Base-by-base conservation (phyloP, 129 eudicot species). In the Artemisia argyi region DNA sequence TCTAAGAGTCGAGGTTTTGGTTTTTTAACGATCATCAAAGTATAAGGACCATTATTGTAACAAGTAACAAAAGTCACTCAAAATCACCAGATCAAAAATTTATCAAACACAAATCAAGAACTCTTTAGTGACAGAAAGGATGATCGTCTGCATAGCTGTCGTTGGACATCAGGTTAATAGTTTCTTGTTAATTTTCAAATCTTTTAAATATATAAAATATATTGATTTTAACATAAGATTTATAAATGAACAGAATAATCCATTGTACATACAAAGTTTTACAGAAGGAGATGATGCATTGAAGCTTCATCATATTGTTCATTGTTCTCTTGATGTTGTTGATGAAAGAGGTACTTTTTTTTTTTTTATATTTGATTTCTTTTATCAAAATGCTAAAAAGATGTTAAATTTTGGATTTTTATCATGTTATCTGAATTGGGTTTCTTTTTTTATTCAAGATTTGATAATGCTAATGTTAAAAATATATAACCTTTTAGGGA, bases 301-400 rank as follows among this genome's bases (percentile, higher is more conserved):
- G 54, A 95, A 95, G 87, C 97, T 95, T 71, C 96, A 95, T 76
- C 97, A 95, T 84, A 95, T 90, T 3, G 99, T 95, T 50, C 97
- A 95, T 48, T 95, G 99, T 84, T 95, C 99, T 11, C 96, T 95
- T 54, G 99, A 90, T 30, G 99, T 95, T 28, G 96, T 95, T 48
- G 99, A 95, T 30, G 99, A 95, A 83, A 77, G 97, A 91, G 99
- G 99, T 94, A 52, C 7, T 0, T 53, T n/a, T n/a, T n/a, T n/a
- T n/a, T n/a, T n/a, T n/a, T 14, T 53, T 54, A 16, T 54, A 20
- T 20, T 20, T 54, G 7, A 56, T 56, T 11, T 56, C 9, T 18
- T 56, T 4, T 28, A 28, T 28, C 5, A 28, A 28, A 28, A 3
- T 28, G 32, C 32, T 32, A 4, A 4, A 32, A 32, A 32, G 2